These are phyloP conservation scores for Nothopassalora personata DNA, from an alignment of 2,329 filamentous ascomycete species.

Conservation along the genomic window DNA sequence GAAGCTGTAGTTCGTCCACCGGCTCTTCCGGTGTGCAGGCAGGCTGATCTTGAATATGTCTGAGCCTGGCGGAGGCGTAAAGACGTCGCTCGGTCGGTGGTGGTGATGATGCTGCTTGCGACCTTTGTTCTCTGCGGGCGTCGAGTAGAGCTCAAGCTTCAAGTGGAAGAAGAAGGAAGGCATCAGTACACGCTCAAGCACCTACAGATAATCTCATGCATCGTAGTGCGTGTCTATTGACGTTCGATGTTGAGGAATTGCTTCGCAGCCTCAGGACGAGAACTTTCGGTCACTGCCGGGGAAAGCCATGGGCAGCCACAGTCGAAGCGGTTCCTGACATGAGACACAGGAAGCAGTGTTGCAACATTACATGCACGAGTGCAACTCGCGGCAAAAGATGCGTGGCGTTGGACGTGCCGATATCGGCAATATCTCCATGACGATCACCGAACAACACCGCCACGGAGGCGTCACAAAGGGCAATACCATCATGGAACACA, in stretches of 20 bases:
- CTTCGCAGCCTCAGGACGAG: neutral
- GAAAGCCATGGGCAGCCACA: neutral
- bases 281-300: neutral
- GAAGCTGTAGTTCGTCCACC: slow-evolving; percentile 31
- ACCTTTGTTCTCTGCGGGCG: slow-evolving; percentile 20
- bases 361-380: neutral
- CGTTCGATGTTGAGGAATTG: neutral
- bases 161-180: slow-evolving; percentile 62
- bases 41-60: slow-evolving; percentile 44
- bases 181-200: slow-evolving; percentile 36
- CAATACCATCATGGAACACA: neutral
- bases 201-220: slow-evolving; percentile 10
- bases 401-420: neutral
- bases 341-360: neutral
- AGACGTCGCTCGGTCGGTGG: slow-evolving; percentile 22
- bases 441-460: neutral
- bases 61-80: slow-evolving; percentile 36
- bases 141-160: slow-evolving; percentile 53
- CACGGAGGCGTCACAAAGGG: neutral
- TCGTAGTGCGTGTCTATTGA: neutral
- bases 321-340: neutral
- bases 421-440: neutral
- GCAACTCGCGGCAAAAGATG: neutral
- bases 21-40: slow-evolving; percentile 38
- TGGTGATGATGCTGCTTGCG: slow-evolving; percentile 1